Percentiles rank a stretch among this genome's conserved stretches.
phyloP scores from a whole-genome alignment of 192 early-diverging fungal genomes.

The Linnemannia zychae region DNA sequence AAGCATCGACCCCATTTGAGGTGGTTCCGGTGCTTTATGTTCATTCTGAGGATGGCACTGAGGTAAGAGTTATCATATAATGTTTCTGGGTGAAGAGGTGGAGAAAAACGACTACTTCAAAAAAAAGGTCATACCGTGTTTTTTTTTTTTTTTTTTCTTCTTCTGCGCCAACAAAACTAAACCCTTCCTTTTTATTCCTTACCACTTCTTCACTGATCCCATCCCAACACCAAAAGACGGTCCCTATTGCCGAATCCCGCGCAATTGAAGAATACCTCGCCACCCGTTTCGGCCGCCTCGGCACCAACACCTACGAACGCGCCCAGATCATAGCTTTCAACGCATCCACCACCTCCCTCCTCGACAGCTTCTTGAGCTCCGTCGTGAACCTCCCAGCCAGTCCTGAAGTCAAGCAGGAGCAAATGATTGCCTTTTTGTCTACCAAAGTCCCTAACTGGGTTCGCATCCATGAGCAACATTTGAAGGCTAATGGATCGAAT shows the following conservation, averaged over 20 bases:
- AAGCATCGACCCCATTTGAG: constrained; percentile 36
- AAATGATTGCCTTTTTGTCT: neutral
- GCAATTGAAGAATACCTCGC: constrained; percentile 35
- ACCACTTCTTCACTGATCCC: neutral
- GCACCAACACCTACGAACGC: constrained; percentile 30
- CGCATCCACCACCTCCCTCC: constrained; percentile 15
- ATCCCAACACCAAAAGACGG: constrained; percentile 18
- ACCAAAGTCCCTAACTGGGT: constrained; percentile 35
- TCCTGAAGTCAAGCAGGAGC: constrained; percentile 26
- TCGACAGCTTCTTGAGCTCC: constrained; percentile 9
- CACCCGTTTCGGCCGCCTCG: constrained; percentile 8
- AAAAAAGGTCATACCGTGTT: neutral
- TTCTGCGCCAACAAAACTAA: neutral
- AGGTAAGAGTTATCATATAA: too few species aligned
- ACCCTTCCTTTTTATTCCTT: neutral
- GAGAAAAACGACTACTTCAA: too few species aligned
- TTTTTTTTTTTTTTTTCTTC: constrained; percentile 3
- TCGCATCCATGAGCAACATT: constrained; percentile 41
- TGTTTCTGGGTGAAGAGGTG: too few species aligned
- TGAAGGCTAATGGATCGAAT: constrained; percentile 36
- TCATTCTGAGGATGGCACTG: constrained; percentile 34
- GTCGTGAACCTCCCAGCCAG: neutral
- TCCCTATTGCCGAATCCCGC: constrained; percentile 26
- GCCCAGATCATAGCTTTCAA: constrained; percentile 16
- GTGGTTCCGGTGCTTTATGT: constrained; percentile 50